A percentile compares a stretch with the other conserved stretches of the same genome.
Conservation (phyloP, 1,284 basidiomycete species). For the Leccinum colubrinum region DNA sequence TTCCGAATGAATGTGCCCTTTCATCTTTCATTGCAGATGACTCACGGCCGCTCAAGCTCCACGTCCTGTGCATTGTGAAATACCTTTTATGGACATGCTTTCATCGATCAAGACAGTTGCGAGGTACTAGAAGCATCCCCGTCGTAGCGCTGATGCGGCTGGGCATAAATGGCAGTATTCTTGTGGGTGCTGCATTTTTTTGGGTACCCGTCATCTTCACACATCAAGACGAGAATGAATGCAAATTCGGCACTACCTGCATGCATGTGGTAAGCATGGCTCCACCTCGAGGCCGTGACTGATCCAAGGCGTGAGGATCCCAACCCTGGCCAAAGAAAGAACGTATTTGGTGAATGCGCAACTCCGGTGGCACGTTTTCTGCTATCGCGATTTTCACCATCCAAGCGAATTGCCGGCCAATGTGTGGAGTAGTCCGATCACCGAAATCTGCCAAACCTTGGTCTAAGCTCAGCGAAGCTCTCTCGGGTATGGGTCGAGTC, state of each 20-base stretch:
- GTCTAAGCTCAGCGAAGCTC: slow-evolving; percentile 32
- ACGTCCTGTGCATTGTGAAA: slow-evolving; percentile 30
- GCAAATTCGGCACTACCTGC: slow-evolving; percentile 29
- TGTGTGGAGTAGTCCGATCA: slow-evolving; percentile 27
- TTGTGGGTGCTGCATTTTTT: slow-evolving; percentile 27
- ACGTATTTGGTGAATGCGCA: slow-evolving; percentile 14
- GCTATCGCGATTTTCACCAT: slow-evolving; percentile 10
- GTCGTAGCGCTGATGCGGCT: slow-evolving; percentile 21
- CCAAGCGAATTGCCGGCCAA: slow-evolving; percentile 24
- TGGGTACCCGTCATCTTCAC: slow-evolving; percentile 15
- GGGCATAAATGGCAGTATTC: slow-evolving; percentile 22
- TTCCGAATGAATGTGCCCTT: slow-evolving; percentile 3
- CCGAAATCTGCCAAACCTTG: slow-evolving; percentile 27
- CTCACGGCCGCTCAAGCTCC: slow-evolving; percentile 27
- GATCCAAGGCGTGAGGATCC: slow-evolving; percentile 32
- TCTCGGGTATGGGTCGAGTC: slow-evolving; percentile 4
- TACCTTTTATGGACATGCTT: slow-evolving; percentile 12
- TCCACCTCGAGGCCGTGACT: slow-evolving; percentile 37
- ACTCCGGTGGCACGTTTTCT: slow-evolving; percentile 25
- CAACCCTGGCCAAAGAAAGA: slow-evolving; percentile 18
- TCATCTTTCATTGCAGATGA: not conserved
- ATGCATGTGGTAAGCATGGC: slow-evolving; percentile 35
- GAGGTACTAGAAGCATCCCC: slow-evolving; percentile 16
- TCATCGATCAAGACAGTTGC: slow-evolving; percentile 22
- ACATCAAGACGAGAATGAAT: slow-evolving; percentile 30